Evolutionary conservation across 495 filamentous ascomycete species (phyloP), one percentile per base, ranked within the genome.

Genomic region (Penicillium salamii): DNA sequence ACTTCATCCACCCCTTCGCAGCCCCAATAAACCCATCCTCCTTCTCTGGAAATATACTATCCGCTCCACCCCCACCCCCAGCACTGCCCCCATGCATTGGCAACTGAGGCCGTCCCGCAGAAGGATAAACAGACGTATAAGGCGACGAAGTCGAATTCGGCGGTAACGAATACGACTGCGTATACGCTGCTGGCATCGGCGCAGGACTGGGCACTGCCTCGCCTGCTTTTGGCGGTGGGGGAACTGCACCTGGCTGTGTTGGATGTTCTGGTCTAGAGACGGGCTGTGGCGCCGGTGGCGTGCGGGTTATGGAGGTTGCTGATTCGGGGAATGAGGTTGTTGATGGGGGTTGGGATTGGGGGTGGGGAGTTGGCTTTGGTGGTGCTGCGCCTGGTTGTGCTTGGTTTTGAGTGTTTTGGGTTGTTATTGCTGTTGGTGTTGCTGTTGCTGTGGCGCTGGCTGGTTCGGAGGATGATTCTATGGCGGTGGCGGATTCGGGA

Each of bases 1-100:
- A 78, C 54, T 77, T 73, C 38, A 80, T 73, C 79, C 81, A 82
- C 51, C 78, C 77, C 71, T 76, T 83, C 3, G 82, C 83, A 12
- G 71, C 72, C 4, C 67, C 74, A 65, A 79, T 70, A 8, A 83
- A 61, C 1, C 79, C 73, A 5, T 67, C 67, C 13, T 74, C 78
- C 7, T 70, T 74, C 4, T 65, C 74, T 0, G 52, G 52, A n/a
- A 61, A 62, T 12, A 61, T 58, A 29, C 62, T 53, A 19, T 18
- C 14, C 20, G 57, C 53, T 24, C 59, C 60, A 24, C 54, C 54
- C 55, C 58, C 49, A 33, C 15, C 20, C 9, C 26, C 21, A 29
- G 34, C 52, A 42, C 62, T 53, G 42, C 55, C 53, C 53, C 62
- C 53, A 49, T 62, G 45, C 23, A 61, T 7, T n/a, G 61, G 65